Base-by-base conservation (phyloP, 148 eudicot genomes). In the Chenopodium formosanum region DNA sequence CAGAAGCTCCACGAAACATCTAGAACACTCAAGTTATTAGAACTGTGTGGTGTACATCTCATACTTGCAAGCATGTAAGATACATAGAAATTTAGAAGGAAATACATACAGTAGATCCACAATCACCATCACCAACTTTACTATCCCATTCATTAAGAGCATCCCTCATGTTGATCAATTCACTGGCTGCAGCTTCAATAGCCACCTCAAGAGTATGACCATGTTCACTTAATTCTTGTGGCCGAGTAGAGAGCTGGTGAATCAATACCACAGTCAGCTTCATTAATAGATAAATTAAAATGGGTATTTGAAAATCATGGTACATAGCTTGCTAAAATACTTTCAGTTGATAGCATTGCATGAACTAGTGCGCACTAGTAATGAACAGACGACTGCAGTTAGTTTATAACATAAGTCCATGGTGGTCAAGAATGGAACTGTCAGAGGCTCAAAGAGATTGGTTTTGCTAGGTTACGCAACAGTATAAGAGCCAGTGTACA, bases 121-220 rank as follows among this genome's bases (percentile, higher is more conserved):
- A 97, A 83, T 97, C 99, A 84, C 99, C 98, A 84, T 97, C 99
- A 75, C 99, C 99, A 74, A 93, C 98, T 94, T 90, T 92, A 77
- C 95, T 80, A 82, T 97, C 99, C 97, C 94, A 97, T 85, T 94
- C 99, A 88, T 97, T 94, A 73, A 97, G 89, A 80, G 62, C 84
- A 70, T 94, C 99, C 84, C 75, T 90, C 46, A 97, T 88, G 81
- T 89, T 83, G 47, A 97, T 85, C 78, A 94, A 73, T 81, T 90
- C 94, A 81, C 74, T 87, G 20, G 90, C 88, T 74, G 99, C 97
- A 76, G 99, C 98, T 90, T 92, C 90, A 85, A 97, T 90, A 85
- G 94, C 98, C 69, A 79, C 82, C 88, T 94, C 97, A 84, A 97
- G 94, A 81, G 86, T 80, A 83, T 67, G 84, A 19, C 95, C 97